phyloP scores from a whole-genome alignment of 2,329 filamentous ascomycete genomes.

The Cladosporium sp. region DNA sequence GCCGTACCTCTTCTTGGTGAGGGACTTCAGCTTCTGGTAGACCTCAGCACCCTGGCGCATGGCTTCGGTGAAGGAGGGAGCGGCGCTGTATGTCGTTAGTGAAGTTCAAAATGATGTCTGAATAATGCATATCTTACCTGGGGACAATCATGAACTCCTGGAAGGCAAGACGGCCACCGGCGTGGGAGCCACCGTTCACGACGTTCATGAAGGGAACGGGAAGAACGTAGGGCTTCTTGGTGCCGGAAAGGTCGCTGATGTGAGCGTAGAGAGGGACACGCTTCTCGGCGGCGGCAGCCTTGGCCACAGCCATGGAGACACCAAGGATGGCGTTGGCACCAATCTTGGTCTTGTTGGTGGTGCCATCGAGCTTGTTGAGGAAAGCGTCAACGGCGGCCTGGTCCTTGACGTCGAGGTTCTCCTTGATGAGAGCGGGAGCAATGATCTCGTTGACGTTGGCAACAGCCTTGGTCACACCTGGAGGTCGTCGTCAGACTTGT shows the following conservation, averaged over 20 bases:
- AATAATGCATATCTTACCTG: constrained; percentile 38
- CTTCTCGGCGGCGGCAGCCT: constrained; percentile 59
- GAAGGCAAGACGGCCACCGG: constrained; percentile 79
- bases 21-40: constrained; percentile 94
- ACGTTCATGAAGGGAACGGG: constrained; percentile 63
- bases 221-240: constrained; percentile 57
- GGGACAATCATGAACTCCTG: constrained; percentile 61
- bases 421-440: constrained; percentile 57
- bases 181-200: constrained; percentile 79
- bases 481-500: constrained; percentile 4
- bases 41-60: constrained; percentile 96
- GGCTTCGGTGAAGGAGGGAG: constrained; percentile 90
- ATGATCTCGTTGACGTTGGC: constrained; percentile 58
- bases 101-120: background rate
- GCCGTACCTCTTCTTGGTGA: constrained; percentile 99
- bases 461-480: constrained; percentile 57
- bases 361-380: constrained; percentile 59
- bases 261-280: constrained; percentile 60
- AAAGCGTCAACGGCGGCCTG: constrained; percentile 57
- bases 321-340: constrained; percentile 64
- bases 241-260: constrained; percentile 56
- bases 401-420: constrained; percentile 57
- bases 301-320: constrained; percentile 61
- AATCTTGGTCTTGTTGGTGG: constrained; percentile 60
- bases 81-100: constrained; percentile 57